These are phyloP conservation scores for Heliamphora exappendiculata DNA, from an alignment of 148 eudicot species.

Conservation along the genomic window DNA sequence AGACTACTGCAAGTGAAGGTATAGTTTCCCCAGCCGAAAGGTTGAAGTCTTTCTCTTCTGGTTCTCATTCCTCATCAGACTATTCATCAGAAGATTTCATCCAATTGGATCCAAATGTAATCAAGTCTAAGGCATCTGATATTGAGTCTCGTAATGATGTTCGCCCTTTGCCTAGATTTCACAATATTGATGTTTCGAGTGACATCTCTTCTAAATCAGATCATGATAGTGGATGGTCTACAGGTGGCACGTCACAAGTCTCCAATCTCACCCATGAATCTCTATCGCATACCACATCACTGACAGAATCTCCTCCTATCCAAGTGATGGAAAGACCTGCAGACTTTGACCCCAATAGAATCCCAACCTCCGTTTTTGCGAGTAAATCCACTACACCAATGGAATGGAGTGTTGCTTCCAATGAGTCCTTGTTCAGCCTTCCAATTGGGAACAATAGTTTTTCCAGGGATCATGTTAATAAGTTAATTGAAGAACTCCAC, in stretches of 20 bases:
- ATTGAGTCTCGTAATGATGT: not conserved
- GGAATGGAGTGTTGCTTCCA: constrained; percentile 10
- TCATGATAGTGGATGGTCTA: not conserved
- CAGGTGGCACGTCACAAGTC: not conserved
- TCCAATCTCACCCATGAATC: constrained; percentile 6
- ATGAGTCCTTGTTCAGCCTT: constrained; percentile 13
- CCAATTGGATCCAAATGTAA: not conserved
- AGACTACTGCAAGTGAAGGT: not conserved
- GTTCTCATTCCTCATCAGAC: not conserved
- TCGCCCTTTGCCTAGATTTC: not conserved
- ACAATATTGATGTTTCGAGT: not conserved
- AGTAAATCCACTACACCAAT: not conserved
- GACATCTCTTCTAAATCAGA: constrained; percentile 1
- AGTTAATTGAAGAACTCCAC: not conserved
- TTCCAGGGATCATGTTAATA: not conserved
- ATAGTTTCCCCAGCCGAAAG: not conserved
- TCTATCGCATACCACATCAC: not conserved
- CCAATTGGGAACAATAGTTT: constrained; percentile 1
- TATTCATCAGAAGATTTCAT: constrained; percentile 8
- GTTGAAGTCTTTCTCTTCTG: not conserved
- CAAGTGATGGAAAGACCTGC: constrained; percentile 12
- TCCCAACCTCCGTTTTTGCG: constrained; percentile 1
- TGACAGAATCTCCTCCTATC: constrained; percentile 11
- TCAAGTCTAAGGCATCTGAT: not conserved
- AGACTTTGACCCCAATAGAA: constrained; percentile 7